Conservation (phyloP, 257 asterid species). For the Penstemon eatonii region DNA sequence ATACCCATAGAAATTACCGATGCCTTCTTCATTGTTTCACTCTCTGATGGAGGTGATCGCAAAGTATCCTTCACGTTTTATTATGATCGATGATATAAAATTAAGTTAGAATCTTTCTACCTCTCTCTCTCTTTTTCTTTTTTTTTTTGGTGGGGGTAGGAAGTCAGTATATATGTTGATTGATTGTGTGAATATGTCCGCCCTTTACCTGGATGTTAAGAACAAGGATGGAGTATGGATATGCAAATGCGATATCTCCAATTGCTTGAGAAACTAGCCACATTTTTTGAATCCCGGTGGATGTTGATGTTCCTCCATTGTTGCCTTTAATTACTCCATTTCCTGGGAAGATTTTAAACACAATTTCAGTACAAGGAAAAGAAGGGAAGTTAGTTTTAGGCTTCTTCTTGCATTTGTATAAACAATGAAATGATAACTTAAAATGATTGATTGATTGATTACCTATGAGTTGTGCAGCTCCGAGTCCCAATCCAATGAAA, state of each 20-base stretch:
- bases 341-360: slow-evolving; percentile 35
- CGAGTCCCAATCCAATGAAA: slow-evolving; percentile 66
- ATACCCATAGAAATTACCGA: slow-evolving; percentile 49
- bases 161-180: too few species aligned
- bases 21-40: slow-evolving; percentile 68
- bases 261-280: slow-evolving; percentile 66
- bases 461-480: slow-evolving; percentile 68
- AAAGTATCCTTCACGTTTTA: slow-evolving; percentile 60
- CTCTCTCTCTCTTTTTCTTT: too few species aligned
- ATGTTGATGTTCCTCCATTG: slow-evolving; percentile 57
- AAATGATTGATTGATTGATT: not conserved
- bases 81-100: too few species aligned
- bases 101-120: too few species aligned
- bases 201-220: slow-evolving; percentile 13
- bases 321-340: slow-evolving; percentile 67
- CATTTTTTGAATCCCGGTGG: slow-evolving; percentile 42
- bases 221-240: slow-evolving; percentile 59
- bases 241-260: slow-evolving; percentile 79
- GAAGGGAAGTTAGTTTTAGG: not conserved
- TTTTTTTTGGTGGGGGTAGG: too few species aligned
- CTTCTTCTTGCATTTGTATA: too few species aligned
- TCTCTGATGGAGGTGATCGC: slow-evolving; percentile 66
- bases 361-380: slow-evolving; percentile 6
- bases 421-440: too few species aligned
- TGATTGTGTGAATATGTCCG: too few species aligned